Evolutionary conservation across 1,139 yeast genomes (phyloP).

Genomic region (Candida smagusa): DNA sequence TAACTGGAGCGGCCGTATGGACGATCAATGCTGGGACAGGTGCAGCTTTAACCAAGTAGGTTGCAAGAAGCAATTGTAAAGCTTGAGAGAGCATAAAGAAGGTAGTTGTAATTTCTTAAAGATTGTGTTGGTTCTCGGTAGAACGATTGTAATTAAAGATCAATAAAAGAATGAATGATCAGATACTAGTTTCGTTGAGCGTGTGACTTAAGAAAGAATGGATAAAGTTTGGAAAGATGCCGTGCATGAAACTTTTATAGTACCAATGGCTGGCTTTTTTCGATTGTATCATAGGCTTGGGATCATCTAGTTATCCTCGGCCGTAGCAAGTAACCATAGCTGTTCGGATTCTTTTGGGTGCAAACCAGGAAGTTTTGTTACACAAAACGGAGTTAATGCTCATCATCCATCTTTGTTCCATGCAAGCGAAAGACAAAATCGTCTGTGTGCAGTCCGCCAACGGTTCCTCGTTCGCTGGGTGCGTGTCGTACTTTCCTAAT

Average conservation of each 20-base stretch:
- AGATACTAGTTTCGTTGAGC: too few species aligned
- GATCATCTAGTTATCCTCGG: too few species aligned
- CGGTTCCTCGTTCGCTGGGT: neutral
- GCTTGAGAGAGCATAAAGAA: conserved; percentile 8
- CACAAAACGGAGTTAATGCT: too few species aligned
- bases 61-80: conserved; percentile 17
- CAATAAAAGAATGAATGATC: too few species aligned
- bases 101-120: neutral
- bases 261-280: too few species aligned
- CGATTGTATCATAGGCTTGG: too few species aligned
- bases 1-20: conserved; percentile 62
- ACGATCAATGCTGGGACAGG: conserved; percentile 43
- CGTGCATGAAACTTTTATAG: too few species aligned
- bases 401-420: too few species aligned
- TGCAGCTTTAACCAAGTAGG: conserved; percentile 25
- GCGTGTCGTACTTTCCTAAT: conserved; percentile 1
- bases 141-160: conserved; percentile 1
- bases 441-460: neutral
- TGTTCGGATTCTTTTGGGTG: conserved; percentile 1
- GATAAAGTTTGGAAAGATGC: too few species aligned
- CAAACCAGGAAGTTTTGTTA: neutral
- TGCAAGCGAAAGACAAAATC: neutral
- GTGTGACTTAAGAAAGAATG: too few species aligned
- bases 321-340: too few species aligned
- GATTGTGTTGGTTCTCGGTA: conserved; percentile 1